Base-by-base conservation (phyloP, 352 stramenopile species). In the Aphanomyces stellatus region DNA sequence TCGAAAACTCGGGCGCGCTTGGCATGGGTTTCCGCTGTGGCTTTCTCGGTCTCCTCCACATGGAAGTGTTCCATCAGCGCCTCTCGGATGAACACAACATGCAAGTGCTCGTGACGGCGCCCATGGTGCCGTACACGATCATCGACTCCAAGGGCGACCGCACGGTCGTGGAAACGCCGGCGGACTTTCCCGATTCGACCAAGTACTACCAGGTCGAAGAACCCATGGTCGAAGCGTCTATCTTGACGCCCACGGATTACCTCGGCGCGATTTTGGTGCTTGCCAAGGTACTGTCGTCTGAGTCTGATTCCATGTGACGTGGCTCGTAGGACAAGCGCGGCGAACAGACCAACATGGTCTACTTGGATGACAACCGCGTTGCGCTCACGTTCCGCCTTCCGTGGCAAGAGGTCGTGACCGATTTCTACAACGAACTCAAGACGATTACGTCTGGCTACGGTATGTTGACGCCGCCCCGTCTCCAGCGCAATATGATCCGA, bases 381-480 rank as follows among this genome's bases (percentile, higher is more conserved):
- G 76, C 99, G 51, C 88, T 99, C 37, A 94, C 89, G 24, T 96
- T 98, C 53, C 71, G 86, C 51, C 87, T 99, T 40, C 97, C 97
- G 34, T 99, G 96, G 97, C 93, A 98, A 55, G 97, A 99, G 80
- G 96, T 99, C 13, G 98, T 99, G 53, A 99, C 87, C 27, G 98
- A 99, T 76, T 99, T 99, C 62, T 99, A 99, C 77, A 98, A 99
- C 74, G 86, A 97, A 59, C 77, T 99, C 48, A 99, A 99, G 80
- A 98, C 87, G 31, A 83, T 97, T 5, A 97, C 94, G 7, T 93
- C 88, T 2, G 97, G 97, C 28, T 99, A 98, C 71, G 97, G 96
- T 76, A 85, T 69, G 71, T 65, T 31, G 11, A 2, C 31, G 25
- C 71, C 11, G 3, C 35, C 15, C 37, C 37, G 34, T 65, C 27